Evolutionary conservation across 208 protist species (phyloP).

Genomic region (Wallacemonas sp.): DNA sequence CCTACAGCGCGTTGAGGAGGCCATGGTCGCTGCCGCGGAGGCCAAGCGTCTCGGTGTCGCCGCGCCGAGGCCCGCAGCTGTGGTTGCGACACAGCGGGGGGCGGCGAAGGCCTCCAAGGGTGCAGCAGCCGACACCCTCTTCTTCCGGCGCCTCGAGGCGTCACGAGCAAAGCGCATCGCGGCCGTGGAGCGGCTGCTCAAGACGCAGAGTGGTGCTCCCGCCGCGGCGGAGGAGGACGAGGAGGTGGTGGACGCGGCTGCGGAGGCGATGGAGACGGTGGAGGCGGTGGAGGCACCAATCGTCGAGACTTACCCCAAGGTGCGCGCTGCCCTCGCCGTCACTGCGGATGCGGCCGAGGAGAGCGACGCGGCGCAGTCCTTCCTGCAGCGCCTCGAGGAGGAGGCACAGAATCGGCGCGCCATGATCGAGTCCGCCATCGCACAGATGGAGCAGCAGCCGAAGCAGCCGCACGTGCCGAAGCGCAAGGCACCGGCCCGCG

Average conservation of each 20-base stretch:
- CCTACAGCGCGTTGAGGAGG: background rate
- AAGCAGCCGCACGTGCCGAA: slow-evolving; percentile 16
- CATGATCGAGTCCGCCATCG: slow-evolving; percentile 16
- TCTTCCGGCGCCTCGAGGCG: slow-evolving; percentile 11
- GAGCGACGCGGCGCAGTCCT: background rate
- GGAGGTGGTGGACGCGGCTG: background rate
- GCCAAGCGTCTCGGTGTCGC: background rate
- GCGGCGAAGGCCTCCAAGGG: background rate
- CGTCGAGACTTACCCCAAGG: too few species aligned
- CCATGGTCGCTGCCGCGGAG: background rate
- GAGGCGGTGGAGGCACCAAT: background rate
- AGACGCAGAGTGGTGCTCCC: background rate
- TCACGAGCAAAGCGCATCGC: slow-evolving; percentile 7
- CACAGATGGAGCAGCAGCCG: slow-evolving; percentile 9
- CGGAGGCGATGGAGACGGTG: background rate
- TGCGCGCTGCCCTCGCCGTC: too few species aligned
- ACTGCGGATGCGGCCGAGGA: background rate
- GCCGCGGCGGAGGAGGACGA: background rate
- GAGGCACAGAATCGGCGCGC: slow-evolving; percentile 5
- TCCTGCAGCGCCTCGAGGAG: slow-evolving; percentile 14
- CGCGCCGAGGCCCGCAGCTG: background rate
- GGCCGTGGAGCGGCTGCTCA: background rate
- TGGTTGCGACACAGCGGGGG: background rate
- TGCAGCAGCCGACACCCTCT: background rate
- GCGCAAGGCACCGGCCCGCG: background rate